Base-by-base conservation (phyloP, 179 eudicot species). In the Beta lomatogona region DNA sequence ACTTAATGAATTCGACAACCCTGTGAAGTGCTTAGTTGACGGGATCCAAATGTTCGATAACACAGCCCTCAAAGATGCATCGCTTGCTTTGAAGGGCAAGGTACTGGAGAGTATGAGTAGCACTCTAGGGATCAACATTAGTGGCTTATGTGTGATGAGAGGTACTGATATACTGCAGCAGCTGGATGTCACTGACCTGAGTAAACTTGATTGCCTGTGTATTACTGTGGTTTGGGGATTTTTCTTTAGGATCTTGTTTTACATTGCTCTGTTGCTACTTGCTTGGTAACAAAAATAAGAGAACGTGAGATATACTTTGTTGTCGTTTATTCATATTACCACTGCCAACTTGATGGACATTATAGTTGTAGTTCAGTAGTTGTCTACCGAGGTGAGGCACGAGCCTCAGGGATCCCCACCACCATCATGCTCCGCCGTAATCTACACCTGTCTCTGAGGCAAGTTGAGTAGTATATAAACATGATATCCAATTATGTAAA, bases 251-350 rank as follows among this genome's bases (percentile, higher is more conserved):
- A 55, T 89, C 77, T 71, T 92, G 81, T 92, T 91, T 82, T 93
- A 93, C 74, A 78, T 93, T 69, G 79, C 92, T 18, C 78, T 93
- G 81, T 76, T 90, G 87, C n/a, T n/a, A n/a, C n/a, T n/a, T n/a
- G n/a, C 68, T 91, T 28, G 97, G 97, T 61, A 93, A 94, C 87
- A 91, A 91, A 83, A 90, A 93, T 78, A 91, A 90, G 86, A 89
- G 98, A 69, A 85, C 63, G 13, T 54, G 63, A 73, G 63, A 48
- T 0, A 21, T 13, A 41, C 16, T 18, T 68, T 64, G 64, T 48
- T 48, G 52, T 3, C 9, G 3, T 9, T 48, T 9, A 5, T 48
- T 48, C 52, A 48, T 48, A 48, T 36, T 36, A 36, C 41, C 28
- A 36, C 41, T 36, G 41, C 41, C 41, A 36, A 48, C 52, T 9